Conservation (phyloP, 345 rosid genomes). For the Lenwebbia sp. region DNA sequence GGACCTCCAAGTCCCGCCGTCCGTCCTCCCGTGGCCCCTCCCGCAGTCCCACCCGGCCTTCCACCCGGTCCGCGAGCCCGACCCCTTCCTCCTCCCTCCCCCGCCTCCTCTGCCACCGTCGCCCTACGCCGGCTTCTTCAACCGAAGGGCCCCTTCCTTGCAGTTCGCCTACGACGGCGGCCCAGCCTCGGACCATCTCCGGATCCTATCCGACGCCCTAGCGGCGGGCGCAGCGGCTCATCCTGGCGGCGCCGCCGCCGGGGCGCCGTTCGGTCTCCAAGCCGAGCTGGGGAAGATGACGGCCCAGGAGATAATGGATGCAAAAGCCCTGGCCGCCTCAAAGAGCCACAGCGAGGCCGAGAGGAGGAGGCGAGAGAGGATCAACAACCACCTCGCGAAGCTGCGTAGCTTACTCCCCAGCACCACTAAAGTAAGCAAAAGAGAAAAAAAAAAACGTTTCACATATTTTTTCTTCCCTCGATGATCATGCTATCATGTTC, state of each 20-base stretch:
- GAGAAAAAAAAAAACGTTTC: not conserved
- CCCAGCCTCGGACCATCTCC: conserved; percentile 51
- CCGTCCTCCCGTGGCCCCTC: conserved; percentile 48
- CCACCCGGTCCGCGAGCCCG: conserved; percentile 40
- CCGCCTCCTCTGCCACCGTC: conserved; percentile 18
- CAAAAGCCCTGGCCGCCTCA: conserved; percentile 97
- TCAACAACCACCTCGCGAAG: conserved; percentile 93
- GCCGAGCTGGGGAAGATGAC: conserved; percentile 82
- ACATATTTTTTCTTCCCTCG: not conserved
- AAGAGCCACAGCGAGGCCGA: conserved; percentile 98
- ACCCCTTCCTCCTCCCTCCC: conserved; percentile 58
- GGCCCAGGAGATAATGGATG: conserved; percentile 99
- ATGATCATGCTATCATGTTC: not conserved
- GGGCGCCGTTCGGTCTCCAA: conserved; percentile 63
- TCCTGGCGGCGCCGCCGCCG: conserved; percentile 36
- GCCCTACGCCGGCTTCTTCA: conserved; percentile 53
- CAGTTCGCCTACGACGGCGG: conserved; percentile 59
- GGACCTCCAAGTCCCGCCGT: conserved; percentile 16
- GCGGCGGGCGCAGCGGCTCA: conserved; percentile 35
- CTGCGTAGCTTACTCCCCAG: conserved; percentile 90
- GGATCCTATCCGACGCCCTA: conserved; percentile 74
- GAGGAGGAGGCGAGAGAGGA: conserved; percentile 89
- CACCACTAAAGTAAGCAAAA: conserved; percentile 86
- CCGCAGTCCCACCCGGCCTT: conserved; percentile 42
- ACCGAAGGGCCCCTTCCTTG: conserved; percentile 43